These are phyloP conservation scores for Knufia petricola DNA, from an alignment of 2,329 filamentous ascomycete species.

Conservation along the genomic window DNA sequence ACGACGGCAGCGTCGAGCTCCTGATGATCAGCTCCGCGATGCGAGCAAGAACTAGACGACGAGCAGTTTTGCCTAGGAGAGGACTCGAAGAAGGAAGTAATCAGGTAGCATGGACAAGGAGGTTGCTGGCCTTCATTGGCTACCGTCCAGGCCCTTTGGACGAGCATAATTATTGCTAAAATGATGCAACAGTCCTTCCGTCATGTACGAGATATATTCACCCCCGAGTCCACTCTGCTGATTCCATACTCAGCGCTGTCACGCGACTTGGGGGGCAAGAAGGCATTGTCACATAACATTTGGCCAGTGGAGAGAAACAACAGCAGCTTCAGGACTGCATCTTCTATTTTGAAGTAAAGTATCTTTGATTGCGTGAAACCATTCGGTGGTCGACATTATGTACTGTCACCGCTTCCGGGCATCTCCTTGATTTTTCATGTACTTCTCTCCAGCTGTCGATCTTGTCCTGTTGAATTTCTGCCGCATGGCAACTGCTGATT, in stretches of 20 bases:
- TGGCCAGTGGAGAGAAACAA: not conserved
- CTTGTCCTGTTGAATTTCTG: conserved; percentile 16
- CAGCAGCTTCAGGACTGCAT: not conserved
- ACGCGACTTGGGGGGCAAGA: not conserved
- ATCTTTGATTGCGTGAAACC: too few species aligned
- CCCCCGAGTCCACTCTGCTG: not conserved
- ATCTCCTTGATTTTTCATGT: conserved; percentile 15
- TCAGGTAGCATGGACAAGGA: too few species aligned
- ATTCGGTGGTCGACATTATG: not conserved
- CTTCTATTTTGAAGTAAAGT: not conserved
- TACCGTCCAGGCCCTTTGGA: not conserved
- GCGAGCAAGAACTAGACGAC: not conserved
- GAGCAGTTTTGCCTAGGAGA: too few species aligned
- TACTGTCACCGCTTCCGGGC: not conserved
- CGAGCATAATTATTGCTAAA: not conserved
- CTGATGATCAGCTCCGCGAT: not conserved
- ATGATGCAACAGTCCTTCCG: not conserved
- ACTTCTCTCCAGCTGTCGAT: conserved; percentile 14
- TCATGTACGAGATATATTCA: not conserved
- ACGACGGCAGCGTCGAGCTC: not conserved
- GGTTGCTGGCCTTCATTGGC: too few species aligned
- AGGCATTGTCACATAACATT: not conserved
- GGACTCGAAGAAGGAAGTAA: too few species aligned
- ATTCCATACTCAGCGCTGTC: not conserved
- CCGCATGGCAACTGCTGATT: conserved; percentile 13